These are phyloP conservation scores for Bolboschoenus planiculmis DNA, from an alignment of 176 grass and related monocot species.

Conservation along the genomic window DNA sequence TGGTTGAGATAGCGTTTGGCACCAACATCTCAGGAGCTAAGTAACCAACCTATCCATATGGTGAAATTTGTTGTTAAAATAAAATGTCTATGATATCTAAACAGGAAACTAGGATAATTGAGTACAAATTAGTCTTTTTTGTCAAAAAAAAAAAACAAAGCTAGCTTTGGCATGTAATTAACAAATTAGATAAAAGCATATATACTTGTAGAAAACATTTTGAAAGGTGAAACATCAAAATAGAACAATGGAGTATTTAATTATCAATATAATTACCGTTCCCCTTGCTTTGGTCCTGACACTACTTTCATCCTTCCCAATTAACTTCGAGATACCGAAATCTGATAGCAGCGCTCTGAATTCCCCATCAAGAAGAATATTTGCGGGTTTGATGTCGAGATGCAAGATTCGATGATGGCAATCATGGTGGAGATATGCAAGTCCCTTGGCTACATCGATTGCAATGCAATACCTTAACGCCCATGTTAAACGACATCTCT, in stretches of 20 bases:
- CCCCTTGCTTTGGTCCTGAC: slow-evolving; percentile 41
- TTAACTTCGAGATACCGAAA: slow-evolving; percentile 54
- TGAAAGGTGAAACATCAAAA: background rate
- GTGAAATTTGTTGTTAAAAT: background rate
- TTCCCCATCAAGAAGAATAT: slow-evolving; percentile 56
- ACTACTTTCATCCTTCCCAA: slow-evolving; percentile 37
- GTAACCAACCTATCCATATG: slow-evolving; percentile 28
- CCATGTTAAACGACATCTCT: slow-evolving; percentile 31
- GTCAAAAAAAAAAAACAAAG: background rate
- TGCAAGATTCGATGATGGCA: slow-evolving; percentile 41
- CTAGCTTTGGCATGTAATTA: background rate
- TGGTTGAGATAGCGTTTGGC: slow-evolving; percentile 27
- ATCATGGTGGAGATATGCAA: slow-evolving; percentile 62
- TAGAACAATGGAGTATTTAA: background rate
- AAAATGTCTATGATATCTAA: background rate
- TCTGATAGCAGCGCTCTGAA: slow-evolving; percentile 45
- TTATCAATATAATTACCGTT: slow-evolving; percentile 14
- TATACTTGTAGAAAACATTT: background rate
- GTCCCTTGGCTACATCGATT: slow-evolving; percentile 47
- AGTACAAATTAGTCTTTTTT: background rate
- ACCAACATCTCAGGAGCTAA: slow-evolving; percentile 47
- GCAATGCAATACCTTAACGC: slow-evolving; percentile 16
- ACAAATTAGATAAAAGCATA: too few species aligned
- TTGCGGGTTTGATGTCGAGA: slow-evolving; percentile 65
- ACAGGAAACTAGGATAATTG: background rate